Percentiles rank a stretch among this genome's conserved stretches.
phyloP scores from a whole-genome alignment of 2,329 filamentous ascomycete genomes.

The Dissoconium aciculare region DNA sequence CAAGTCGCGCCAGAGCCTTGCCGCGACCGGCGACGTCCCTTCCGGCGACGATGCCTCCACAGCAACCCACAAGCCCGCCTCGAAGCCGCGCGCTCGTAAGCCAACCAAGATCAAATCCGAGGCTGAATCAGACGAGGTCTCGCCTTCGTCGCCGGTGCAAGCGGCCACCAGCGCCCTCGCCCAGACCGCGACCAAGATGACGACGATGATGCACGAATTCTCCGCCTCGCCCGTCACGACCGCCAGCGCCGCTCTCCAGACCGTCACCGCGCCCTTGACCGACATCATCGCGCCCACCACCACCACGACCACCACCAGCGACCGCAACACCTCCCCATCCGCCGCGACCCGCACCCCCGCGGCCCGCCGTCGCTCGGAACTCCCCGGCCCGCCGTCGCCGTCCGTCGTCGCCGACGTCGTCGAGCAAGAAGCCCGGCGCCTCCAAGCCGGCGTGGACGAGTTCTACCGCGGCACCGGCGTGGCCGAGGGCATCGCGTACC shows the following conservation, averaged over 20 bases:
- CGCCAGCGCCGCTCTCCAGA: slow-evolving; percentile 3
- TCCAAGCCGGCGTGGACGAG: slow-evolving; percentile 51
- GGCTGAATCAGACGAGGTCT: slow-evolving; percentile 15
- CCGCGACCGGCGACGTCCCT: slow-evolving; percentile 8
- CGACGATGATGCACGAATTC: not conserved
- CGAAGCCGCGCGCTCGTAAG: slow-evolving; percentile 16
- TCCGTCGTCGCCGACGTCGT: slow-evolving; percentile 61
- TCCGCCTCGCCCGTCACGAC: slow-evolving; percentile 9
- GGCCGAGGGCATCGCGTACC: slow-evolving; percentile 46
- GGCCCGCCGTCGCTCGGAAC: slow-evolving; percentile 17
- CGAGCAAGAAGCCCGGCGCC: slow-evolving; percentile 51
- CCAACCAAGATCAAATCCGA: slow-evolving; percentile 25
- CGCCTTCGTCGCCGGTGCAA: not conserved
- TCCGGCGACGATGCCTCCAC: slow-evolving; percentile 16
- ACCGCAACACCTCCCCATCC: slow-evolving; percentile 6
- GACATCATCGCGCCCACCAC: slow-evolving; percentile 8
- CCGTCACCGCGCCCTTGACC: slow-evolving; percentile 5
- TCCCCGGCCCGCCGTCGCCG: slow-evolving; percentile 55
- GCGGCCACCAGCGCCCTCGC: not conserved
- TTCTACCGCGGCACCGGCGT: slow-evolving; percentile 53
- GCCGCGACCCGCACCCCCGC: slow-evolving; percentile 16
- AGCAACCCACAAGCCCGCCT: slow-evolving; percentile 21
- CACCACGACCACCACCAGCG: slow-evolving; percentile 8
- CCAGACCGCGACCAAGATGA: no score
- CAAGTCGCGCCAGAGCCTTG: slow-evolving; percentile 29